phyloP scores from a whole-genome alignment of 176 grass and related monocot genomes.

The Avena atlantica region DNA sequence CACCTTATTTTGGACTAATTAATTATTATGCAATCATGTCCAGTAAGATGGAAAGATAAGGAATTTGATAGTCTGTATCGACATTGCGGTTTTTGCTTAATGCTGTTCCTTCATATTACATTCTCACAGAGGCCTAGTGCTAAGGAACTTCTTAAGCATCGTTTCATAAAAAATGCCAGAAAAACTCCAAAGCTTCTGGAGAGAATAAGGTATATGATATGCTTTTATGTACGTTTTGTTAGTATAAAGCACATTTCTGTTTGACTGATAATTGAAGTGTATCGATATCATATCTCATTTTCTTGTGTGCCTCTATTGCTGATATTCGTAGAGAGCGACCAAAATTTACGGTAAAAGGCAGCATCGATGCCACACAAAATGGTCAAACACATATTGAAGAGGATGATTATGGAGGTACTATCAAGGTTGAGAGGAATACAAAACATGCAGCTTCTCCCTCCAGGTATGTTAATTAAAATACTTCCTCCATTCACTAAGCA shows the following conservation, averaged over 20 bases:
- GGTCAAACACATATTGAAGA: conserved; percentile 52
- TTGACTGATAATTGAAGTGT: conserved; percentile 32
- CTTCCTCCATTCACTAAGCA: background rate
- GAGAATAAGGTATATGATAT: conserved; percentile 82
- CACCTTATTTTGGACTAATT: conserved; percentile 30
- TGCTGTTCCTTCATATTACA: conserved; percentile 38
- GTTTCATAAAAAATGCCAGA: conserved; percentile 95
- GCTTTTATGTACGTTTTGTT: conserved; percentile 8
- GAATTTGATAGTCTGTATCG: conserved; percentile 15
- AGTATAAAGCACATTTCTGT: conserved; percentile 6
- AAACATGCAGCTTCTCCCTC: conserved; percentile 51
- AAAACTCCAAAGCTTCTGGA: conserved; percentile 90
- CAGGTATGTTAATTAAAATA: conserved; percentile 53
- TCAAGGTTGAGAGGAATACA: conserved; percentile 66
- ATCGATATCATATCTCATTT: conserved; percentile 31
- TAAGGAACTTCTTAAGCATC: conserved; percentile 97
- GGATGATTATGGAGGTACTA: conserved; percentile 65
- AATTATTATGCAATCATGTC: conserved; percentile 25
- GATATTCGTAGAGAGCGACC: conserved; percentile 75
- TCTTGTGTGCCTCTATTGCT: conserved; percentile 37
- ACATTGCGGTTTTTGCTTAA: conserved; percentile 32
- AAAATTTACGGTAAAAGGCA: conserved; percentile 69
- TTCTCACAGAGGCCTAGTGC: conserved; percentile 88
- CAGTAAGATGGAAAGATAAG: conserved; percentile 7
- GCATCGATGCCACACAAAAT: conserved; percentile 56